Base-by-base conservation (phyloP, 768 basidiomycete species). In the Inosperma sp. region DNA sequence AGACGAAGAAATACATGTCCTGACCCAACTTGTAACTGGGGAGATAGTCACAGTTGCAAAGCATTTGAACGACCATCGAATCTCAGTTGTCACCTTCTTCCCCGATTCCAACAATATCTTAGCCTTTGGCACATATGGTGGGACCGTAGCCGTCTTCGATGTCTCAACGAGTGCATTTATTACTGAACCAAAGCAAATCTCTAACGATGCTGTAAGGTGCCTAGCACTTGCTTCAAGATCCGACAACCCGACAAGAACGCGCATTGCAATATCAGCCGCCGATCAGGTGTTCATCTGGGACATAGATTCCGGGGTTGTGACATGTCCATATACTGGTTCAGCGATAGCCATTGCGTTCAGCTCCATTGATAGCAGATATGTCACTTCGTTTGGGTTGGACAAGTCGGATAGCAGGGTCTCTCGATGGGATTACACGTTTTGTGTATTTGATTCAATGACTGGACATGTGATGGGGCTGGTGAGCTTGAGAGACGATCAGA, bases 51-150 rank as follows among this genome's bases (percentile, higher is more conserved):
- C 14, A 22, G 21, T 26, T 13, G 46, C 29, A 10, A 7, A 5
- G 29, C 25, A 31, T 7, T 6, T 17, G 12, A 17, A 23, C n/a
- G n/a, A n/a, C n/a, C n/a, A n/a, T n/a, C 2, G 8, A 4, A 17
- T 55, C 29, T 19, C 4, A 16, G 29, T 22, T 8, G 22, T 56
- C 7, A 41, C 31, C 17, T 48, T 56, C 44, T 56, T 40, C 13
- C 40, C 36, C 7, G 43, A 55, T 17, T 45, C 46, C n/a, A n/a
- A n/a, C 5, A 13, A 22, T 29, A 26, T 45, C 12, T 34, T 55
- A 6, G 50, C 35, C 21, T 48, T 34, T 17, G 45, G 37, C 14
- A 42, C 49, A 16, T 12, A 3, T 1, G 53, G 21, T 22, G 27
- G 30, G 3, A 55, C 39, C 16, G 31, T 55, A 19, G 19, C n/a